Base-by-base conservation (phyloP, 768 basidiomycete genomes). In the Termitomyces sp. region DNA sequence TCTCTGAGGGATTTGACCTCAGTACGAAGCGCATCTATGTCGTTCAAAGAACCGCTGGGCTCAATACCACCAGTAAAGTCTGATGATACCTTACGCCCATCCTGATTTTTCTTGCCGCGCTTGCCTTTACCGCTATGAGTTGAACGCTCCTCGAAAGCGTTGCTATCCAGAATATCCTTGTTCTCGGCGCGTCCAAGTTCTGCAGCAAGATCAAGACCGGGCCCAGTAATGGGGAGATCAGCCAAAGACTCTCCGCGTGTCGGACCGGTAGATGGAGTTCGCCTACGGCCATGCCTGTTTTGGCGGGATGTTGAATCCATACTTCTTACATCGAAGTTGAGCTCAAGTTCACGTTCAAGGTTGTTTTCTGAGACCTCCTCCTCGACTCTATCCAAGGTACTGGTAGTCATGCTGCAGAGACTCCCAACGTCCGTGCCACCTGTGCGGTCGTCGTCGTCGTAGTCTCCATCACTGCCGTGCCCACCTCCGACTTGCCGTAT, bases 1-100 rank as follows among this genome's bases (percentile, higher is more conserved):
- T 97, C 95, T 70, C 89, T 91, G 72, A 98, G 83, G 32, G 86
- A 87, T 72, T 96, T 96, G 69, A 97, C 88, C 72, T 98, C 96
- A 12, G 76, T 82, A 36, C 88, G 82, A 53, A 98, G 73, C n/a
- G 86, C 81, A 43, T 91, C 87, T 62, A 91, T 71, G 64, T 93
- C 89, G 54, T 76, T 85, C 48, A 74, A 60, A 45, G 81, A 73
- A 33, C 68, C 66, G 54, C 71, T 75, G 5, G 73, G 68, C 52
- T 84, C 83, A 49, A 80, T 66, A 24, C 76, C 79, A 40, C 71
- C 71, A 43, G 61, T 66, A 24, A 72, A 70, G 20, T 69, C 62
- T 27, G 67, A 69, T 42, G 74, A 70, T 33, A 71, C 66, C 59
- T 77, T 78, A 45, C 73, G 73, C 10, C 69, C 67, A 53, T 78